A percentile compares a stretch with the other conserved stretches of the same genome.
These are phyloP conservation scores for Omphalotus guepiniiformis DNA, from an alignment of 768 basidiomycete species.

Conservation along the genomic window DNA sequence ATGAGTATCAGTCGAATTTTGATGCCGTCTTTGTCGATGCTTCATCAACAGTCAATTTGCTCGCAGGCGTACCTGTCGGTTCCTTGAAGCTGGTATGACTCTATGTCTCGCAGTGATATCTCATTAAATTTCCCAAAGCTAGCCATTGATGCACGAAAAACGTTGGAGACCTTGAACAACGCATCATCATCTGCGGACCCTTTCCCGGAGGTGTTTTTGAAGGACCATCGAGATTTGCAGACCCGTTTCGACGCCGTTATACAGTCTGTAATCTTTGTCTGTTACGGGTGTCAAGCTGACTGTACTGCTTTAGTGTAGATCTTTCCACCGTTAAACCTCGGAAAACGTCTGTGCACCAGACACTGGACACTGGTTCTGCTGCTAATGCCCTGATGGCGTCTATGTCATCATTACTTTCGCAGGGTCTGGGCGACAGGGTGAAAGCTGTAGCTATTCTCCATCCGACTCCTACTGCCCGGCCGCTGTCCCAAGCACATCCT, in stretches of 20 bases:
- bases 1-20: conserved; percentile 49
- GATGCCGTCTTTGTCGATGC: conserved; percentile 74
- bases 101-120: too few species aligned
- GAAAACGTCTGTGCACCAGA: conserved; percentile 37
- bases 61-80: conserved; percentile 69
- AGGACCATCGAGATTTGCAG: conserved; percentile 58
- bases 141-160: conserved; percentile 67
- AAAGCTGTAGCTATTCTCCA: conserved; percentile 61
- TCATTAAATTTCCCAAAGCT: conserved; percentile 47
- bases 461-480: conserved; percentile 39
- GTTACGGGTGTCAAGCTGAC: background rate
- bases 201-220: conserved; percentile 70
- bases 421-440: conserved; percentile 71
- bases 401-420: conserved; percentile 46
- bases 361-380: conserved; percentile 58
- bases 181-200: conserved; percentile 47
- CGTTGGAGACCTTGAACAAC: conserved; percentile 60
- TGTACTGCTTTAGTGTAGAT: conserved; percentile 45
- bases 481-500: conserved; percentile 52
- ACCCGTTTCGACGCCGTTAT: conserved; percentile 74
- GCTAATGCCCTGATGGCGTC: conserved; percentile 51
- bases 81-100: conserved; percentile 84
- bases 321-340: conserved; percentile 44
- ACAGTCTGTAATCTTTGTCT: conserved; percentile 35
- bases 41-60: conserved; percentile 69